A percentile compares a stretch with the other conserved stretches of the same genome.
Conservation (phyloP, 495 filamentous ascomycete species). For the Podospora comata region DNA sequence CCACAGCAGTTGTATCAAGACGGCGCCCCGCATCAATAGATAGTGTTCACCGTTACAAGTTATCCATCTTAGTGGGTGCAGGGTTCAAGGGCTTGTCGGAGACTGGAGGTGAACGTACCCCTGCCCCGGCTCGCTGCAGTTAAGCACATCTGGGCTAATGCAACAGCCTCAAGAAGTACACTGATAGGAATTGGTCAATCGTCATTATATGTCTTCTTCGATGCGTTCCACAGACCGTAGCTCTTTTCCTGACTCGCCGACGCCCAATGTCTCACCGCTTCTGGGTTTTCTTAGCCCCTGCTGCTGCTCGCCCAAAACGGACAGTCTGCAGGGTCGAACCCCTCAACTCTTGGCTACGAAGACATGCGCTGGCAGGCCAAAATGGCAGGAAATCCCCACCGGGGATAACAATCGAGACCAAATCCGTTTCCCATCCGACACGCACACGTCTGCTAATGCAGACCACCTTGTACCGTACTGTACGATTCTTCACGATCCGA, state of each 20-base stretch:
- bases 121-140: not conserved
- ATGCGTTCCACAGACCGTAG: not conserved
- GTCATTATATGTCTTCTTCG: not conserved
- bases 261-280: not conserved
- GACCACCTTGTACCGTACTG: not conserved
- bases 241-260: not conserved
- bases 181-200: not conserved
- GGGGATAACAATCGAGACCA: not conserved
- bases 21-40: not conserved
- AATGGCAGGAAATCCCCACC: not conserved
- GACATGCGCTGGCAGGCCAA: not conserved
- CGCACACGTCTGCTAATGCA: not conserved
- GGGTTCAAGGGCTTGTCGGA: not conserved
- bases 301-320: not conserved
- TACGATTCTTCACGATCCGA: conserved; percentile 4
- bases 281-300: not conserved
- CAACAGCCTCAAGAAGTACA: not conserved
- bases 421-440: not conserved
- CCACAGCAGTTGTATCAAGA: not conserved
- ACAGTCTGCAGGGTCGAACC: not conserved
- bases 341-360: not conserved
- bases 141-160: not conserved
- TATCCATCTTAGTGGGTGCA: not conserved
- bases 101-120: not conserved
- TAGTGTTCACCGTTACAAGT: not conserved